Conservation (phyloP, 164 flowering plant species). For the Echeveria elegans region DNA sequence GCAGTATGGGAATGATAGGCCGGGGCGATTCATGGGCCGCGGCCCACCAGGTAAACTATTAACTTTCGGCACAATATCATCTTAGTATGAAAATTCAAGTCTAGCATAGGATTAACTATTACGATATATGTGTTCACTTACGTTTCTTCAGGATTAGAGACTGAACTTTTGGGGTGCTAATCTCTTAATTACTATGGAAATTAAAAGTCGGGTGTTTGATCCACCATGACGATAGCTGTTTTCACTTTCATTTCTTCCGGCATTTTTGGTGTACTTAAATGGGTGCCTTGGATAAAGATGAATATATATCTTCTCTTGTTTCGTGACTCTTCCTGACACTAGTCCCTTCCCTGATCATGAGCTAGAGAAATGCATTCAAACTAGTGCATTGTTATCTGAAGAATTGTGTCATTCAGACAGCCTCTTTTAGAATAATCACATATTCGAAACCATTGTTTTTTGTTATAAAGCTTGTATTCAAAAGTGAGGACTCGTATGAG, state of each 20-base stretch:
- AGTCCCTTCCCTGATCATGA: background rate
- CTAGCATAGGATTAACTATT: background rate
- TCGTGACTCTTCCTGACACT: background rate
- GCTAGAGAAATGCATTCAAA: background rate
- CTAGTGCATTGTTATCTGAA: background rate
- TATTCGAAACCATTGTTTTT: background rate
- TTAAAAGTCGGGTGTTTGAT: background rate
- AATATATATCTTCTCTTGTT: background rate
- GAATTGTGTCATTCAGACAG: background rate
- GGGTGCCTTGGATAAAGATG: background rate
- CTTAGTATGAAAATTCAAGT: background rate
- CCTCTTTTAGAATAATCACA: background rate
- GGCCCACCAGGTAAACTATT: conserved; percentile 35
- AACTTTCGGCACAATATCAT: background rate
- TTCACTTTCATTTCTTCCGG: background rate
- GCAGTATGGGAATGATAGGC: conserved; percentile 74
- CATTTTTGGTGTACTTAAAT: background rate
- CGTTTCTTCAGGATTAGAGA: background rate
- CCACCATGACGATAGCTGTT: background rate
- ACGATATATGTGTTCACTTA: background rate
- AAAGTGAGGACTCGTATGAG: no score
- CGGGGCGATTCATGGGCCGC: conserved; percentile 65
- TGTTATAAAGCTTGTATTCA: no score
- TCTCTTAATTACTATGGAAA: no score
- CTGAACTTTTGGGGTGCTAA: no score